phyloP scores from a whole-genome alignment of 140 eudicot genomes.

The Oenanthe javanica region DNA sequence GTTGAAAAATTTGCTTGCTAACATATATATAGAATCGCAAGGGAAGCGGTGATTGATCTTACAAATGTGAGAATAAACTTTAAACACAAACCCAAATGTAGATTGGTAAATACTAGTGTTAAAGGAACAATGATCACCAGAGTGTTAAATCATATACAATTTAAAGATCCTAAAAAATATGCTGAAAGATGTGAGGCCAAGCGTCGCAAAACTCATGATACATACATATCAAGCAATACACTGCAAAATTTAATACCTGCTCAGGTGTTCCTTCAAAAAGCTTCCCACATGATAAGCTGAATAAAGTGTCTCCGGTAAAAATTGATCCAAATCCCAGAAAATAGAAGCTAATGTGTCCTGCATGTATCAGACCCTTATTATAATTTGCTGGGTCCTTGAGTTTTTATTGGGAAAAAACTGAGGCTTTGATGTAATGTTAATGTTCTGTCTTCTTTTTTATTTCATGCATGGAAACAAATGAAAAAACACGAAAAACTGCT shows the following conservation, averaged over 20 bases:
- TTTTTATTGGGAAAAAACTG: too few species aligned
- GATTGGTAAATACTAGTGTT: not conserved
- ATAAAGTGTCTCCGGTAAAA: constrained; percentile 89
- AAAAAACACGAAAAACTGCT: not conserved
- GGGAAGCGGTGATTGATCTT: not conserved
- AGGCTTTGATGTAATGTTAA: not conserved
- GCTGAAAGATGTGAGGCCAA: not conserved
- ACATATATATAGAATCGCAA: not conserved
- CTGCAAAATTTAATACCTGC: constrained; percentile 44
- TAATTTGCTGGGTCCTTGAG: not conserved
- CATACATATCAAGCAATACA: constrained; percentile 3
- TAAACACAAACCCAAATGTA: not conserved
- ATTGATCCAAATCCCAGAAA: constrained; percentile 74
- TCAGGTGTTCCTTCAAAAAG: constrained; percentile 94
- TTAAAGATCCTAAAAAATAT: not conserved
- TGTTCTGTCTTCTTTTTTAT: too few species aligned
- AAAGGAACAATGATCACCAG: not conserved
- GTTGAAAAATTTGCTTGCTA: not conserved
- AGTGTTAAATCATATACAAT: not conserved
- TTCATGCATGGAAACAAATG: not conserved
- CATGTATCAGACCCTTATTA: constrained; percentile 18
- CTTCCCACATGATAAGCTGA: constrained; percentile 94
- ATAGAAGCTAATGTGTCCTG: constrained; percentile 92
- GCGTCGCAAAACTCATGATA: constrained; percentile 8
- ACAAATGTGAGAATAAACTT: not conserved